Evolutionary conservation across 345 rosid species (phyloP), one percentile per base, ranked within the genome.

Genomic region (Euphorbia pulcherrima): DNA sequence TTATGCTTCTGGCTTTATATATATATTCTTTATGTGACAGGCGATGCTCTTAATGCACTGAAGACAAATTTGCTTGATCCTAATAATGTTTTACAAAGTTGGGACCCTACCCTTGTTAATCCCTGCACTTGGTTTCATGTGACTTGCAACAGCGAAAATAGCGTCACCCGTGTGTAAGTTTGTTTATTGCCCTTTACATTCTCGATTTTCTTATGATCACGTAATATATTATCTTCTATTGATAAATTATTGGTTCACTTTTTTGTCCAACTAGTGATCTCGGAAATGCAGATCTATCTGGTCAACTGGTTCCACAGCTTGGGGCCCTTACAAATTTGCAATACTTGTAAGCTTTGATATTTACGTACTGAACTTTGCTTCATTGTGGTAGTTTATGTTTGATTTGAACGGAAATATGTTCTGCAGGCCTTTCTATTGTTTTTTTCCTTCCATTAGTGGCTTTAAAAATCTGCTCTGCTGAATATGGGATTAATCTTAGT

Each of bases 121-220:
- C 97, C 96, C 9, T 92, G 96, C 82, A 85, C 89, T 24, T 92
- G 97, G 97, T 85, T 82, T 72, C 87, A 92, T 70, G 86, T 92
- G 53, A 89, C 96, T 44, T 92, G 97, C 81, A 88, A 79, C 74
- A 79, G 64, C 72, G 88, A 89, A 27, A 83, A 75, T 64, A 83
- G 84, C n/a, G 96, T 89, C 16, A 82, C 77, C 60, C 88, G 92
- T 63, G 85, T 92, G 98, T 92, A 87, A 84, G 97, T 83, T 68
- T 75, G 46, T 70, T 60, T 55, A 35, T 40, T 54, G 48, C 54
- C 16, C 16, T 75, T 65, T 41, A 55, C 68, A 40, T 33, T 67
- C 57, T 21, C 40, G 39, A 20, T 64, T 27, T 18, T 17, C 18
- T 64, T 24, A 27, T 66, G 12, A 26, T 47, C 30, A 20, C 8